Base-by-base conservation (phyloP, 345 rosid genomes). In the thale cress (Arabidopsis thaliana) region DNA sequence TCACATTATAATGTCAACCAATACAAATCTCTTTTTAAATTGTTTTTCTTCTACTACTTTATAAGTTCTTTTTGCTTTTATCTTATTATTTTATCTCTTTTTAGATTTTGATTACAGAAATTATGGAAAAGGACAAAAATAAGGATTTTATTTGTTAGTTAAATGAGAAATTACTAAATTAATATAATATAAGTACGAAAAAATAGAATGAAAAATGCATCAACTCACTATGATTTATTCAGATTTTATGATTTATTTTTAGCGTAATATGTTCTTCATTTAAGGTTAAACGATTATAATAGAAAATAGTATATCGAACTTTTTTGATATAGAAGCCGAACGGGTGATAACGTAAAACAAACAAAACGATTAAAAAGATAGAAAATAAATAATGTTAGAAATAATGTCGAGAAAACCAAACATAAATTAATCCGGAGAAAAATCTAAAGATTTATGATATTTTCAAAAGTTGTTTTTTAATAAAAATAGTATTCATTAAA, bases 1-100 rank as follows among this genome's bases (percentile, higher is more conserved):
- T 33, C 30, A 42, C 36, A 56, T 53, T 53, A 53, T 61, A 49
- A 16, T 56, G 8, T 55, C 12, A 52, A 70, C 57, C 58, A 59
- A 32, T 33, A 28, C 49, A 40, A 9, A 58, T 58, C 63, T 58
- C 63, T 57, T 57, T 57, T 33, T 3, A 6, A 25, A 6, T 52
- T 13, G 1, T 30, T 56, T 32, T 55, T 30, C 4, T 55, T 55
- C 22, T 45, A 14, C 10, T 2, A 30, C 59, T 55, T 55, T 55
- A 55, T 30, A 30, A 13, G 22, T 28, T 53, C 10, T 25, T 52
- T 52, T 52, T 6, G 16, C 22, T 28, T 10, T 52, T 28, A 44
- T 44, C 0, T 44, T 44, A 44, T 14, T 44, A 37, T 37, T 8
- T 44, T 44, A 4, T 45, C 20, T 6, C 49, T 44, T 14, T 44